A percentile compares a stretch with the other conserved stretches of the same genome.
These are phyloP conservation scores for Quercus tomentella DNA, from an alignment of 331 rosid species.

Conservation along the genomic window DNA sequence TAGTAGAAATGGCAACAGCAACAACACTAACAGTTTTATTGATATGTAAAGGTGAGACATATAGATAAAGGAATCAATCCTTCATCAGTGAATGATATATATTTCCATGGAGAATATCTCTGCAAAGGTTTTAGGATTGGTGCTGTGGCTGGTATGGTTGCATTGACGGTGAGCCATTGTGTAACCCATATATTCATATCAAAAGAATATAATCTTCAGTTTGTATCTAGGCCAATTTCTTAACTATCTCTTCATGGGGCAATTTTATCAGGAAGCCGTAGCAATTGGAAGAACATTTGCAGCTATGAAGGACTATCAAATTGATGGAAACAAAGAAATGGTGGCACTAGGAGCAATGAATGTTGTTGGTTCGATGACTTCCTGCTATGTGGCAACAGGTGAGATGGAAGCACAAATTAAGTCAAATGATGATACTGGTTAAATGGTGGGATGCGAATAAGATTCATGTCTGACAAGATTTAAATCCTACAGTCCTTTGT, in stretches of 20 bases:
- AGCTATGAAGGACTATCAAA: constrained; percentile 87
- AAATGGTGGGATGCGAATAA: not conserved
- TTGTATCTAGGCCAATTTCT: constrained; percentile 1
- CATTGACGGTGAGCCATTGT: constrained; percentile 67
- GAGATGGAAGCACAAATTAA: constrained; percentile 21
- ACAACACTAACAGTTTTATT: constrained; percentile 8
- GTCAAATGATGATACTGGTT: not conserved
- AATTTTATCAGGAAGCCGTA: constrained; percentile 68
- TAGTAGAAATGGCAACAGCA: not conserved
- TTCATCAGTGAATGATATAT: constrained; percentile 59
- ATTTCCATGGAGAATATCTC: constrained; percentile 61
- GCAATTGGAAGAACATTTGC: constrained; percentile 99
- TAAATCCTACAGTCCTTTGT: not conserved
- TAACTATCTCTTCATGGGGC: constrained; percentile 1
- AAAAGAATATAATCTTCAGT: constrained; percentile 10
- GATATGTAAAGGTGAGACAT: constrained; percentile 63
- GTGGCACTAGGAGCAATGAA: constrained; percentile 94
- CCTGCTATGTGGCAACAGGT: constrained; percentile 97
- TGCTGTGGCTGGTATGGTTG: constrained; percentile 83
- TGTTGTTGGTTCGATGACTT: constrained; percentile 85
- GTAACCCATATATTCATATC: constrained; percentile 18
- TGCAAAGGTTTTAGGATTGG: constrained; percentile 79
- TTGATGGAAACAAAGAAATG: constrained; percentile 99
- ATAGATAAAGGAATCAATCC: constrained; percentile 90
- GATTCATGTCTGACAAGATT: not conserved